Evolutionary conservation across 257 asterid species (phyloP).

Genomic region (Solanum megistacrolobum): DNA sequence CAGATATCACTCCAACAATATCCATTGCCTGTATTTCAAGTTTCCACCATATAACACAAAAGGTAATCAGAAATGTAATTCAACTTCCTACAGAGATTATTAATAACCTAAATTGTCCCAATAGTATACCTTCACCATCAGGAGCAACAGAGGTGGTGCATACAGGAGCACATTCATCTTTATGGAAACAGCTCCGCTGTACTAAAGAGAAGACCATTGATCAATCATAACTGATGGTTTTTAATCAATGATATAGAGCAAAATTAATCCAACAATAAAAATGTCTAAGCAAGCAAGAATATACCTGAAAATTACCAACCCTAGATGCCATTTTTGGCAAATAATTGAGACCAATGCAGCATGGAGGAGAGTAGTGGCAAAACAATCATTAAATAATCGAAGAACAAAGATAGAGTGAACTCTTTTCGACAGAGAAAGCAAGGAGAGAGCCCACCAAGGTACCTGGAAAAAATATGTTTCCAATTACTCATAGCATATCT

Average conservation of each 20-base stretch:
- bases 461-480: slow-evolving; percentile 40
- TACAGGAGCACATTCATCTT: slow-evolving; percentile 93
- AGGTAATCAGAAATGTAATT: background rate
- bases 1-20: slow-evolving; percentile 73
- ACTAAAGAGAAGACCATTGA: slow-evolving; percentile 37
- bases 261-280: background rate
- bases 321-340: slow-evolving; percentile 86
- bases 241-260: background rate
- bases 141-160: slow-evolving; percentile 72
- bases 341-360: slow-evolving; percentile 64
- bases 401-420: slow-evolving; percentile 89
- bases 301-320: slow-evolving; percentile 88
- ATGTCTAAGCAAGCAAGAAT: background rate
- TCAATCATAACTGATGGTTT: background rate
- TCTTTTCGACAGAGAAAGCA: slow-evolving; percentile 78
- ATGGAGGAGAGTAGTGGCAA: slow-evolving; percentile 85
- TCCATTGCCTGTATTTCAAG: slow-evolving; percentile 69
- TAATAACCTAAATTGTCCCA: background rate
- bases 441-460: slow-evolving; percentile 96
- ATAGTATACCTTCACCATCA: slow-evolving; percentile 63
- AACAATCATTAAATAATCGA: slow-evolving; percentile 95
- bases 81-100: background rate
- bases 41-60: slow-evolving; percentile 5
- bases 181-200: slow-evolving; percentile 91
- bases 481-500: background rate